Base-by-base conservation (phyloP, 2,329 filamentous ascomycete genomes). In the Pseudocercospora fuligena region DNA sequence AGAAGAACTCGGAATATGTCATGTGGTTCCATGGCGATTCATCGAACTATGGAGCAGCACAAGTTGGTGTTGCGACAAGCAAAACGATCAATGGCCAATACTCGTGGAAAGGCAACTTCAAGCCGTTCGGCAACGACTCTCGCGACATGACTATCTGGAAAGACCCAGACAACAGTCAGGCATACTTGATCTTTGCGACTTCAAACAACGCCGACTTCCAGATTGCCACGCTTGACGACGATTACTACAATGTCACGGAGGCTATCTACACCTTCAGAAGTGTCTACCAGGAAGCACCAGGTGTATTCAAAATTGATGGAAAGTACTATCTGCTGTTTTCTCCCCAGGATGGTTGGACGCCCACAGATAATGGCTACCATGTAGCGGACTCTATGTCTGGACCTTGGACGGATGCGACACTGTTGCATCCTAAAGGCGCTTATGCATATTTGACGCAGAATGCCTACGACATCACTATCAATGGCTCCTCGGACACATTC, bases 1-100 rank as follows among this genome's bases (percentile, higher is more conserved):
- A 87, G 14, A 78, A 80, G n/a, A 90, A 88, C 0, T 72, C 76
- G 5, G 87, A 88, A 69, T 92, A 89, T 76, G 88, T 91, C n/a
- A 79, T 91, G 76, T 91, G 87, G 81, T 82, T 91, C 81, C 89
- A 91, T 73, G 89, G 90, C 58, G 89, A 92, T 73, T 83, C 80
- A 63, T 80, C 80, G 31, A 83, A 82, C 73, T 91, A 91, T 70
- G 82, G 81, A 1, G 88, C 90, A 40, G 89, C 89, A 0, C 87
- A 85, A 63, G 87, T 88, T 1, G 89, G 88, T 0, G 87, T 91
- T 5, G 89, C 89, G 0, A 88, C 84, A 0, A 83, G 85, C 0
- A 80, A 83, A 66, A 82, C 79, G 0, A 86, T 90, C 0, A 90
- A 89, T 70, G 89, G 89, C 1, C 78, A 82, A 46, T 92, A 91